phyloP scores from a whole-genome alignment of 345 rosid species.

The Eutrema japonicum region DNA sequence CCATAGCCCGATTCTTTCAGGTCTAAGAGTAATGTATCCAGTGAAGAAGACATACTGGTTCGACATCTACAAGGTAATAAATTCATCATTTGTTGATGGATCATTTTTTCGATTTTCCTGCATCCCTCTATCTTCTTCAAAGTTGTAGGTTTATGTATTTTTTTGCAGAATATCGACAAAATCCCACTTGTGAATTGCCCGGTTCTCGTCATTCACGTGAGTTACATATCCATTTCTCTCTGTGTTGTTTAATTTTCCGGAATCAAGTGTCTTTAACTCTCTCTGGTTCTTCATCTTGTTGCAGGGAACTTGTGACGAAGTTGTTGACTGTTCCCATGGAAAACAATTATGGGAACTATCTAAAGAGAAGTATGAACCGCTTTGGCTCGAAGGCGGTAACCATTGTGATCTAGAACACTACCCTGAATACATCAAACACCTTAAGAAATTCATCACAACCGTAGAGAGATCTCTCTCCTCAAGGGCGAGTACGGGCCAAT shows the following conservation, averaged over 20 bases:
- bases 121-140: background rate
- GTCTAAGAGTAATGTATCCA: slow-evolving; percentile 97
- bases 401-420: slow-evolving; percentile 87
- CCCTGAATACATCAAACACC: slow-evolving; percentile 89
- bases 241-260: background rate
- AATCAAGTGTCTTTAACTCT: background rate
- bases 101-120: background rate
- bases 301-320: slow-evolving; percentile 97
- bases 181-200: slow-evolving; percentile 93
- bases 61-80: slow-evolving; percentile 88
- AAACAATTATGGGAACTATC: slow-evolving; percentile 95
- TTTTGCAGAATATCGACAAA: slow-evolving; percentile 91
- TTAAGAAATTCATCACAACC: slow-evolving; percentile 85
- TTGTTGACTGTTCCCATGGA: slow-evolving; percentile 93
- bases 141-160: slow-evolving; percentile 12
- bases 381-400: slow-evolving; percentile 95
- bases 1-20: slow-evolving; percentile 97
- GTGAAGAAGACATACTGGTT: slow-evolving; percentile 98
- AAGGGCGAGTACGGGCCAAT: slow-evolving; percentile 58
- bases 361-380: slow-evolving; percentile 87
- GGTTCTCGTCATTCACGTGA: slow-evolving; percentile 92
- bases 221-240: slow-evolving; percentile 36
- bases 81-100: slow-evolving; percentile 2
- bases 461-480: slow-evolving; percentile 81
- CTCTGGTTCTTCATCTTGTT: slow-evolving; percentile 12